Percentiles rank a stretch among this genome's conserved stretches.
Conservation (phyloP, 306 rosid species). For the Trichosanthes cucumerina region DNA sequence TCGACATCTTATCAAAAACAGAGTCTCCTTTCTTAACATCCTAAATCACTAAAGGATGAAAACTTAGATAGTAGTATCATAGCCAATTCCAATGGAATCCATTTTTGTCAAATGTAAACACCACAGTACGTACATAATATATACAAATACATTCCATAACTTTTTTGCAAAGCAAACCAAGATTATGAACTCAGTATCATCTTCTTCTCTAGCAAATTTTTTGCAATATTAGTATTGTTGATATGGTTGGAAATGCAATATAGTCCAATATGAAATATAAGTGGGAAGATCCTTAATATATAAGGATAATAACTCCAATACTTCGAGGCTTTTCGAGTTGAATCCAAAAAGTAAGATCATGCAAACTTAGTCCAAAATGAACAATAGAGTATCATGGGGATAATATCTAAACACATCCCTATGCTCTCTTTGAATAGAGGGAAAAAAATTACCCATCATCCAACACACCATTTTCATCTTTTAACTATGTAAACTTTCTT, state of each 20-base stretch:
- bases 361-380: background rate
- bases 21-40: conserved; percentile 29
- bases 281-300: background rate
- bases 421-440: background rate
- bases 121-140: background rate
- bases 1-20: conserved; percentile 17
- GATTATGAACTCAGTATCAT: background rate
- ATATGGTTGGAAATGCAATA: background rate
- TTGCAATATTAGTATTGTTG: background rate
- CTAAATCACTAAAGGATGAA: conserved; percentile 15
- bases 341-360: background rate
- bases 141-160: background rate
- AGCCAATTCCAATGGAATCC: background rate
- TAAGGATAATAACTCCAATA: background rate
- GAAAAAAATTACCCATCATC: background rate
- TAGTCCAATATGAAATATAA: background rate
- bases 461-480: background rate
- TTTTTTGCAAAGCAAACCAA: background rate
- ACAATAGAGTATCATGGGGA: background rate
- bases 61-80: background rate
- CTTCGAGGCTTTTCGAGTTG: background rate
- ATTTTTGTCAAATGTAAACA: conserved; percentile 5
- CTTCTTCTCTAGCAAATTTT: background rate
- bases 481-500: background rate
- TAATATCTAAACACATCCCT: background rate